Conservation (phyloP, 192 early-diverging fungal species). For the Gigaspora rosea region DNA sequence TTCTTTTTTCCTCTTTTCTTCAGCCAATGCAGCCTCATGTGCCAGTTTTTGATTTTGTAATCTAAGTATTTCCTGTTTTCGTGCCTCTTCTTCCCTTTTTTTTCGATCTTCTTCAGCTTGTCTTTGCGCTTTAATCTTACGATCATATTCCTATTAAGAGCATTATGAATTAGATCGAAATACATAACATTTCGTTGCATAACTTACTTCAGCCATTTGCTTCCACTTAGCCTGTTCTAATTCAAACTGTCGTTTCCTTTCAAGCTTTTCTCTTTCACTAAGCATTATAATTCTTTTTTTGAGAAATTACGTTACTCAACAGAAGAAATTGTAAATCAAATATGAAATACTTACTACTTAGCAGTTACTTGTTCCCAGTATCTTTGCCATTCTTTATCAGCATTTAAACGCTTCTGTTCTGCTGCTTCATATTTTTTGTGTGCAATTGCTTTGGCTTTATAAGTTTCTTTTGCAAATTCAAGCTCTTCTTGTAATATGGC, state of each 20-base stretch:
- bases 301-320: too few species aligned
- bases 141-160: neutral
- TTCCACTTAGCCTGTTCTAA: neutral
- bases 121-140: neutral
- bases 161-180: neutral
- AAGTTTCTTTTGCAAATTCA: too few species aligned
- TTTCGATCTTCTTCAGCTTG: neutral
- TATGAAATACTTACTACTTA: too few species aligned
- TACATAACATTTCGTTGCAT: neutral
- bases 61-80: neutral
- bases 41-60: neutral
- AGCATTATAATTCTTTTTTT: neutral
- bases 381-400: too few species aligned
- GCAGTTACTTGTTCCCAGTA: too few species aligned
- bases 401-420: too few species aligned
- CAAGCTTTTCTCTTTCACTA: conserved; percentile 3
- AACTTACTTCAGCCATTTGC: neutral
- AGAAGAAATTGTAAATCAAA: too few species aligned
- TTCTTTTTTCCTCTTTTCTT: conserved; percentile 1
- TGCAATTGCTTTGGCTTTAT: too few species aligned
- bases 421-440: too few species aligned
- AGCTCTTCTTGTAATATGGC: too few species aligned
- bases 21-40: neutral
- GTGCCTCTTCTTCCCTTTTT: neutral
- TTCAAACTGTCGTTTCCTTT: neutral